Conservation (phyloP, 108 stramenopile species). For the Fragilariopsis cylindrus region DNA sequence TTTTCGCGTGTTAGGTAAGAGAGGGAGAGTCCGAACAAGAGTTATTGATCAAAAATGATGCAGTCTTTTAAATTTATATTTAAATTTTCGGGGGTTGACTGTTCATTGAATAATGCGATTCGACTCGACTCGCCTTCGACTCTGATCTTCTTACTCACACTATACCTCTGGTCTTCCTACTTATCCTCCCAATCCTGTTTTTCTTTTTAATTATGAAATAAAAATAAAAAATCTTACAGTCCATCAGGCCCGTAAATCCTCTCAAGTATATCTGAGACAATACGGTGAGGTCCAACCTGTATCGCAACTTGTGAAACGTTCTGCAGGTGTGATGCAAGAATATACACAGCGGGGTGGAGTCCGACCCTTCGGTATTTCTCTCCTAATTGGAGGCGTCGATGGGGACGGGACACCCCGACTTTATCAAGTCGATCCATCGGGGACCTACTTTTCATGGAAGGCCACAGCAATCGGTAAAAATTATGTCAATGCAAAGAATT, state of each 20-base stretch:
- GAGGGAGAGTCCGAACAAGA: too few species aligned
- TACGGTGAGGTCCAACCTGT: constrained; percentile 94
- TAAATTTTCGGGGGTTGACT: too few species aligned
- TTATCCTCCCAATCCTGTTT: constrained; percentile 1
- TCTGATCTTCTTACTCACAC: not conserved
- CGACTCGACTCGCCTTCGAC: not conserved
- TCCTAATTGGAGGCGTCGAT: constrained; percentile 95
- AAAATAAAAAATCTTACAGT: constrained; percentile 43
- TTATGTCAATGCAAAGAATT: constrained; percentile 97
- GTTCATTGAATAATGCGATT: too few species aligned
- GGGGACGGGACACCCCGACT: constrained; percentile 91
- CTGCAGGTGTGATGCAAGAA: constrained; percentile 98
- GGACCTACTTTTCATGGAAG: constrained; percentile 99
- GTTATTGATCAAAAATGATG: not conserved
- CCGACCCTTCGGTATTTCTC: constrained; percentile 94
- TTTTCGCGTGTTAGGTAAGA: constrained; percentile 95
- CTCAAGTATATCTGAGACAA: constrained; percentile 89
- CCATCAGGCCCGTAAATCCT: constrained; percentile 91
- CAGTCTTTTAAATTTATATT: not conserved
- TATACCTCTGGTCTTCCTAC: not conserved
- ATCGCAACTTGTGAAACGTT: constrained; percentile 89
- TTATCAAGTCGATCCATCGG: constrained; percentile 98
- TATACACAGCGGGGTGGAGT: constrained; percentile 97
- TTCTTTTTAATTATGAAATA: not conserved
- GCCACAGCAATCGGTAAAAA: constrained; percentile 99